A percentile compares a stretch with the other conserved stretches of the same genome.
Evolutionary conservation across 768 basidiomycete genomes (phyloP).

Genomic region (Polyporus arcularius): DNA sequence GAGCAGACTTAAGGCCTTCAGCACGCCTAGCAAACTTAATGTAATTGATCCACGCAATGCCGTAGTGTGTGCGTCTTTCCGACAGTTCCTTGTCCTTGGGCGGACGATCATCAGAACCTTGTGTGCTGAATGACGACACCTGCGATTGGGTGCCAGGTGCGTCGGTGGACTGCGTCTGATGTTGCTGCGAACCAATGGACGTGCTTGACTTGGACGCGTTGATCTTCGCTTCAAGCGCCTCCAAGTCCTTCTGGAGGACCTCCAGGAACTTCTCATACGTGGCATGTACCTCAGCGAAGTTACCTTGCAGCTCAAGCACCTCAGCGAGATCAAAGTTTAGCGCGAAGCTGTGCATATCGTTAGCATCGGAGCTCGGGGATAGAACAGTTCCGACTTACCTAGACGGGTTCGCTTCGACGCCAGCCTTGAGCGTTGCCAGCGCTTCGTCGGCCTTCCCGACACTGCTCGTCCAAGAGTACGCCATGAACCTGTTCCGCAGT

Average conservation of each 20-base stretch:
- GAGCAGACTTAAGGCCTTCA: conserved; percentile 80
- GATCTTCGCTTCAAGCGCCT: conserved; percentile 51
- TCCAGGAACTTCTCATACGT: conserved; percentile 74
- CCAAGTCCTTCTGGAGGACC: conserved; percentile 63
- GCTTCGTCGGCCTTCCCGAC: conserved; percentile 81
- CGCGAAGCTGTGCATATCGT: conserved; percentile 59
- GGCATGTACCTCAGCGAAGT: conserved; percentile 67
- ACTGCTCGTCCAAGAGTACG: conserved; percentile 77
- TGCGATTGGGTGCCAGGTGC: conserved; percentile 14
- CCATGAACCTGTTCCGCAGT: conserved; percentile 72
- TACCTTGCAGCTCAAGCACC: conserved; percentile 59
- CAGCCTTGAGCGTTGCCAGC: conserved; percentile 73
- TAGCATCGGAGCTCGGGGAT: background rate
- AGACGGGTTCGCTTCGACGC: conserved; percentile 84
- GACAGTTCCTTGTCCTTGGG: conserved; percentile 55
- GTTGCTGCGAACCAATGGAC: conserved; percentile 16
- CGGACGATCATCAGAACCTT: conserved; percentile 54
- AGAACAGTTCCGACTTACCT: conserved; percentile 46
- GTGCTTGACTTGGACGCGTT: conserved; percentile 40
- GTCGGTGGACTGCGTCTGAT: conserved; percentile 11
- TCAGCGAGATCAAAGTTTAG: conserved; percentile 92
- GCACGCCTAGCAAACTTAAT: conserved; percentile 91
- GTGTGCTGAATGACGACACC: conserved; percentile 48
- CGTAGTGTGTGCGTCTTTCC: conserved; percentile 69
- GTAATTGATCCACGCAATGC: conserved; percentile 84